phyloP scores from a whole-genome alignment of 2,329 filamentous ascomycete genomes.

The Fusarium sulawesiense region DNA sequence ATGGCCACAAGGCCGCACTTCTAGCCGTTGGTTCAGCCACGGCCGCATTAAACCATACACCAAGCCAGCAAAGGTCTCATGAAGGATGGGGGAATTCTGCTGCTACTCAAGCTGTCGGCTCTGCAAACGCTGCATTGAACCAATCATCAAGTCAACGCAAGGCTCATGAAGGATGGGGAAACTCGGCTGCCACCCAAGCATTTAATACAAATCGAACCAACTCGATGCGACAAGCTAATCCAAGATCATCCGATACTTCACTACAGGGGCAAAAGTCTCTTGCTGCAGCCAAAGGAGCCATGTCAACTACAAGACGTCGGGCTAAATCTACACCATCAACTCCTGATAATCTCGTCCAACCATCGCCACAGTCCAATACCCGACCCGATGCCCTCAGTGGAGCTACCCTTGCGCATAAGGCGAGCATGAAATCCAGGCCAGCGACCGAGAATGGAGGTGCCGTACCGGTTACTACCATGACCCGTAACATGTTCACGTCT shows the following conservation, averaged over 20 bases:
- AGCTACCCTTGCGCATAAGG: conserved; percentile 73
- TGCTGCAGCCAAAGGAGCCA: conserved; percentile 81
- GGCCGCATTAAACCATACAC: conserved; percentile 45
- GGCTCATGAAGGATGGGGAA: conserved; percentile 62
- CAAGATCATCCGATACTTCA: conserved; percentile 48
- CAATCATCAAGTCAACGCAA: conserved; percentile 32
- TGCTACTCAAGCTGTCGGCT: conserved; percentile 69
- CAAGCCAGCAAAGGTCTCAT: conserved; percentile 41
- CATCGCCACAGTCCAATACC: conserved; percentile 53
- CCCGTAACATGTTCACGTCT: conserved; percentile 81
- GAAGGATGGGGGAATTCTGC: conserved; percentile 73
- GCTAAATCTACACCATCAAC: conserved; percentile 71
- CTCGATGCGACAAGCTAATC: conserved; percentile 41
- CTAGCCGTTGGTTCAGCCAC: conserved; percentile 64
- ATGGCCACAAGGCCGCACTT: conserved; percentile 80
- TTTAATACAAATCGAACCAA: conserved; percentile 57
- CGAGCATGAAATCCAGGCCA: conserved; percentile 58
- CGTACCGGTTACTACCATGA: conserved; percentile 73
- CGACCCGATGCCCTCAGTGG: conserved; percentile 78
- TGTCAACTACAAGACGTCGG: conserved; percentile 69
- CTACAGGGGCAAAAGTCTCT: conserved; percentile 74
- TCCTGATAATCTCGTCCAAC: conserved; percentile 28
- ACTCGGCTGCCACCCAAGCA: conserved; percentile 77
- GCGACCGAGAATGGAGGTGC: conserved; percentile 72
- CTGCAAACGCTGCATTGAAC: conserved; percentile 51